phyloP scores from a whole-genome alignment of 2,329 filamentous ascomycete genomes.

The Monilinia aucupariae region DNA sequence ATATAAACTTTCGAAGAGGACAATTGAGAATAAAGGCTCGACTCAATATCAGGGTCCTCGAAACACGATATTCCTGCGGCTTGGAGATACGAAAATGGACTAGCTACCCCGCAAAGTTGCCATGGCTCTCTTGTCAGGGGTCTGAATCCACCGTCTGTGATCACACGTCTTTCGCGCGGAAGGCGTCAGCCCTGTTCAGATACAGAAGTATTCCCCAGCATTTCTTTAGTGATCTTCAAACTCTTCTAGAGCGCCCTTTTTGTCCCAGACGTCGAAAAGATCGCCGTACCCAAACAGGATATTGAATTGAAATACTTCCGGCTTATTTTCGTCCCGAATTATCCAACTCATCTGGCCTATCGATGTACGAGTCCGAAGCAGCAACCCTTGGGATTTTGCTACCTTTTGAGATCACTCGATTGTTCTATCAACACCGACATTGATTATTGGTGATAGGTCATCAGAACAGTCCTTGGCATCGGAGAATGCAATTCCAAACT shows the following conservation, averaged over 20 bases:
- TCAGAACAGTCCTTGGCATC: not conserved
- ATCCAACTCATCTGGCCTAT: conserved; percentile 1
- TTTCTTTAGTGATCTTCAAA: not conserved
- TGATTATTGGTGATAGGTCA: conserved; percentile 7
- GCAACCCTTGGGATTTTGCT: conserved; percentile 1
- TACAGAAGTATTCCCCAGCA: not conserved
- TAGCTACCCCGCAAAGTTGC: conserved; percentile 1
- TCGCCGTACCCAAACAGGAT: not conserved
- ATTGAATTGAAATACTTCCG: conserved; percentile 14
- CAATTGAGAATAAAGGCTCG: not conserved
- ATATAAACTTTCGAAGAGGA: not conserved
- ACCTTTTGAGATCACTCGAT: no score
- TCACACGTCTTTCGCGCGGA: conserved; percentile 3
- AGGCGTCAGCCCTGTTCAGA: conserved; percentile 7
- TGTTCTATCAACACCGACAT: not conserved
- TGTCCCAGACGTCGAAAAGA: not conserved
- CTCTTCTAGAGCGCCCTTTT: conserved; percentile 7
- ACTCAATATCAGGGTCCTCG: not conserved
- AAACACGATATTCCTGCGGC: not conserved
- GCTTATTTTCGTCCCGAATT: conserved; percentile 14
- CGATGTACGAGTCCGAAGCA: not conserved
- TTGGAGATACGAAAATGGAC: not conserved
- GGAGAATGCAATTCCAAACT: conserved; percentile 1
- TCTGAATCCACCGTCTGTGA: not conserved
- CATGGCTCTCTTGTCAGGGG: not conserved